Base-by-base conservation (phyloP, 305 asterid genomes). In the Fraxinus floribunda region DNA sequence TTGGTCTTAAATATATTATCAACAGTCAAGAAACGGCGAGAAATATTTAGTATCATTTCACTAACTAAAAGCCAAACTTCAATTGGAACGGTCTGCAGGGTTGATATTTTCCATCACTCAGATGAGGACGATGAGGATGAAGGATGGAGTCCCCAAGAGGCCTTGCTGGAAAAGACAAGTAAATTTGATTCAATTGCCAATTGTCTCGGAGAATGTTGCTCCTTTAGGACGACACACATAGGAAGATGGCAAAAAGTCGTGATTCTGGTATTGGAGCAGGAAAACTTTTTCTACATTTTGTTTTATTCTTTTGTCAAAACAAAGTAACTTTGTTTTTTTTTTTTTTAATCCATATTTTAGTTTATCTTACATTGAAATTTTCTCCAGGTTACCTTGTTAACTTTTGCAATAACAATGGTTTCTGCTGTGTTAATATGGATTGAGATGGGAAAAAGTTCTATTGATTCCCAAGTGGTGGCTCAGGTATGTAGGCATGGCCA, bases 181-280 rank as follows among this genome's bases (percentile, higher is more conserved):
- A 87, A 84, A 85, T 85, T 89, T 78, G 79, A 83, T 82, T 66
- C 88, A 68, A 87, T 80, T 26, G 64, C 85, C 73, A 88, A 41
- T 75, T 52, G 82, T 80, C 87, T 89, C 76, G 87, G 92, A 80
- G 89, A 86, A 84, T 94, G 97, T 84, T 94, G 92, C 88, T 81
- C 91, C 79, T 86, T 90, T 78, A 87, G 92, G 80, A 88, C 83
- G 15, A 57, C 82, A 39, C 90, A 70, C 79, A 83, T 93, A 46
- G 97, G 98, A 83, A 92, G 97, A 90, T 97, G 97, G 79, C 99
- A 95, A 81, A 95, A 91, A 91, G 88, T 89, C 77, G 99, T 93
- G 87, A 86, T 92, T 88, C 86, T 95, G 96, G 98, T 94, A 91
- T 66, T 44, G 24, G 79, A 78, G 77, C 35, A 66, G 71, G 2